Base-by-base conservation (phyloP, 805 yeast genomes). In the Saccharomycopsis malanga region DNA sequence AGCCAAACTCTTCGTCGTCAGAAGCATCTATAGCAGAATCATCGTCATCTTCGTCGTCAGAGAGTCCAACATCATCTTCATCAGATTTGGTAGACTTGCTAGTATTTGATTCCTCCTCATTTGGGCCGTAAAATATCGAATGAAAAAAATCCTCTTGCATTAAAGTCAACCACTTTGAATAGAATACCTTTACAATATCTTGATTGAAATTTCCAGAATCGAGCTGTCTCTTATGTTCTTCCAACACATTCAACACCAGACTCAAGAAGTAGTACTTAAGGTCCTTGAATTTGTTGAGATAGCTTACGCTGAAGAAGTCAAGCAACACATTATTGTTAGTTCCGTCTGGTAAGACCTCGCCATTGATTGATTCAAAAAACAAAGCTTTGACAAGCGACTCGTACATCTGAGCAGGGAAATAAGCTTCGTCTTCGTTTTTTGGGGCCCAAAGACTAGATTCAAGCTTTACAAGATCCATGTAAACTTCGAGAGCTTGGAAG, bases 261-360 rank as follows among this genome's bases (percentile, higher is more conserved):
- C 60, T 54, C 79, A 34, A 78, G 54, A 86, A 81, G 58, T 81
- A 84, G 59, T 70, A 87, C 56, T 88, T 86, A 48, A 91, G 64
- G 61, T 91, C 98, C 69, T 85, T 85, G 61, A 74, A 76, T 55
- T 71, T 70, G 25, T 58, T 57, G 57, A 81, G 81, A 51, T 74
- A 79, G 23, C 66, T 67, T 20, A 72, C 77, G 24, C 70, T 57
- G 57, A 84, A 85, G 58, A 83, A 87, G 42, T 69, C 60, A 14
- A 77, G 50, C 10, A 74, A 60, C 44, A 74, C 70, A 57, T 71
- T 73, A 14, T 72, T 71, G 29, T 70, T 65, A 0, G 77, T 63
- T 9, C 73, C 75, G 57, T 79, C 81, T 2, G 61, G 57, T 22
- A 70, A 62, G 4, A 68, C 56, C 3, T 66, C 65, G 4, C 73